Evolutionary conservation across 345 rosid genomes (phyloP), one percentile per base, ranked within the genome.

Genomic region (Moringa oleifera): DNA sequence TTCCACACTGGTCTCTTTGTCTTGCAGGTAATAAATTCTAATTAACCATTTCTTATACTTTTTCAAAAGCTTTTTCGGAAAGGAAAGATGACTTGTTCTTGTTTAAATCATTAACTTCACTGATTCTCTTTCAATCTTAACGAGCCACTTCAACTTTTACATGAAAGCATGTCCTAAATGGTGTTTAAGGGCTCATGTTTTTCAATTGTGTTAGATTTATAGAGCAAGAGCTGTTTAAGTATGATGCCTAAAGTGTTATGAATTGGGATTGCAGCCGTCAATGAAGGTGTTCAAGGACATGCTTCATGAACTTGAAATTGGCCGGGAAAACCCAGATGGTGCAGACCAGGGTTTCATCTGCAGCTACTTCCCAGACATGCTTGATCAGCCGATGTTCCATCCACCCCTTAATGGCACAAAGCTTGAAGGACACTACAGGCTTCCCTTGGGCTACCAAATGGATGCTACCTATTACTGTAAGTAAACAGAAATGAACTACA

Each of bases 1-100:
- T 91, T 94, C 85, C 97, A 94, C 62, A 94, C 99, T 2, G 99
- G 99, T 28, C 93, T 94, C 61, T 94, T 94, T 1, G 97, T 91
- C 51, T 68, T 93, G 68, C 82, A 93, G 81, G 94, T 87, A 64
- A n/a, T n/a, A n/a, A 55, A 41, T 7, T 41, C 47, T 41, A 41
- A 41, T 41, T 41, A 15, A 41, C 47, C 47, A 1, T 41, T 41
- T 1, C 17, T 9, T 41, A 7, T 41, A 41, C 12, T 33, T 33
- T 28, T 28, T 28, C 33, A 28, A 28, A 8, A 28, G 33, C 15
- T 47, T 47, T n/a, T n/a, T n/a, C n/a, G n/a, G n/a, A n/a, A n/a
- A n/a, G n/a, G n/a, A n/a, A n/a, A n/a, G n/a, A n/a, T n/a, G n/a
- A n/a, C n/a, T n/a, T n/a, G n/a, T n/a, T n/a, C n/a, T n/a, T n/a